Conservation (phyloP, 257 asterid species). For the Osmanthus fragrans region DNA sequence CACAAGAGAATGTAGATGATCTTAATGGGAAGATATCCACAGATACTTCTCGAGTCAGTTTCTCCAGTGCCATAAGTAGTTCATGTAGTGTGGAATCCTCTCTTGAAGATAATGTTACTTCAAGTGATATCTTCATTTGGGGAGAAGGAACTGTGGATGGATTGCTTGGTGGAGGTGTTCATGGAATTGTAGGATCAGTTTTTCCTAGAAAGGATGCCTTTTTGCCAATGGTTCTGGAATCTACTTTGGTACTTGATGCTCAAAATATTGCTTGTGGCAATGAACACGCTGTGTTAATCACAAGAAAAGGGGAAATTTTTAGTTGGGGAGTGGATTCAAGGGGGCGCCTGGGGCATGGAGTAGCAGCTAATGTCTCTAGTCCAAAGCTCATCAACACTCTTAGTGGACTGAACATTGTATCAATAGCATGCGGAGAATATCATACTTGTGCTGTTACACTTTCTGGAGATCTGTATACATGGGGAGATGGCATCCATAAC, state of each 20-base stretch:
- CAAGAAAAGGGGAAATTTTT: constrained; percentile 60
- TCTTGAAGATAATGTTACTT: constrained; percentile 43
- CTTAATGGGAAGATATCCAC: constrained; percentile 42
- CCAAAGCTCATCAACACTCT: constrained; percentile 55
- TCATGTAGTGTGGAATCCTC: constrained; percentile 59
- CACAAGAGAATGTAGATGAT: constrained; percentile 32
- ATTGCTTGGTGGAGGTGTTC: constrained; percentile 47
- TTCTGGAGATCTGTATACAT: constrained; percentile 67
- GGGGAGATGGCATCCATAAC: constrained; percentile 73
- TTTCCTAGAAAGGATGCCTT: constrained; percentile 39
- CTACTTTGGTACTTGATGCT: constrained; percentile 53
- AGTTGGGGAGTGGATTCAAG: constrained; percentile 77
- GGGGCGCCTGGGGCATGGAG: constrained; percentile 78
- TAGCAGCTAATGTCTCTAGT: constrained; percentile 40
- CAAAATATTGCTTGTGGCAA: constrained; percentile 59
- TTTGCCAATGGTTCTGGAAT: constrained; percentile 60
- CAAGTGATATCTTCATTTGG: constrained; percentile 58
- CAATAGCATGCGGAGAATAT: constrained; percentile 72
- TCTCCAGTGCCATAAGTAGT: constrained; percentile 56
- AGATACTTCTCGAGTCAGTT: constrained; percentile 47
- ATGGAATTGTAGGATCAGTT: constrained; percentile 31
- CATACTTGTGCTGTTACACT: constrained; percentile 67
- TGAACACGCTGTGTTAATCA: constrained; percentile 55
- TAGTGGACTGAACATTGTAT: constrained; percentile 40
- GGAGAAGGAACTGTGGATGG: constrained; percentile 70